Percentiles rank a stretch among this genome's conserved stretches.
These are phyloP conservation scores for Mycena leptocephala DNA, from an alignment of 768 basidiomycete species.

Conservation along the genomic window DNA sequence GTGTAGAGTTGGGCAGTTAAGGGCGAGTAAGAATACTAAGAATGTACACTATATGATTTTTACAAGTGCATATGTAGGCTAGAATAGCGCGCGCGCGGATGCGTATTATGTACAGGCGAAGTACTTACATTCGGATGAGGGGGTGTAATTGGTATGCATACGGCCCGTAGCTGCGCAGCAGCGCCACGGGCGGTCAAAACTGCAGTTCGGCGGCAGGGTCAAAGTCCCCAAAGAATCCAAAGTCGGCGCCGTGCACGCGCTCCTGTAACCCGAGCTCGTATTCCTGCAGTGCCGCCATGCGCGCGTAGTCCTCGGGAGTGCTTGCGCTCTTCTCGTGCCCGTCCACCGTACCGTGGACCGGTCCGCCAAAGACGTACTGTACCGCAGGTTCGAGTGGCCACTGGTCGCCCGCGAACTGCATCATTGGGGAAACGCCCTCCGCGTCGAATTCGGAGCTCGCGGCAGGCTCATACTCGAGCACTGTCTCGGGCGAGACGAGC, in stretches of 20 bases:
- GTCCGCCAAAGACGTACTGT: constrained; percentile 8
- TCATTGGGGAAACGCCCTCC: neutral
- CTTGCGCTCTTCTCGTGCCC: neutral
- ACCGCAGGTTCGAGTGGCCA: constrained; percentile 17
- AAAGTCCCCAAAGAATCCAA: neutral
- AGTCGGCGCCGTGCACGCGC: neutral
- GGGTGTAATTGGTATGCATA: neutral
- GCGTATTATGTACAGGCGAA: neutral
- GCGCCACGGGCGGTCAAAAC: neutral
- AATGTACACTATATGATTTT: neutral
- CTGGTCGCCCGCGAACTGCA: neutral
- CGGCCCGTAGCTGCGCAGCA: neutral
- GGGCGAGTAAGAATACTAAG: neutral
- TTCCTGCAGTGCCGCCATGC: constrained; percentile 14
- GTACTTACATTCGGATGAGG: neutral
- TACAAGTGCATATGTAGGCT: too few relatives aligned
- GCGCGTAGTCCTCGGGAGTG: neutral
- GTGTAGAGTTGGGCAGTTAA: too few relatives aligned
- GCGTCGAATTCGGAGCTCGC: constrained; percentile 1
- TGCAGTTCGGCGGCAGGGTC: neutral
- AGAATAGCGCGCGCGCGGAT: neutral
- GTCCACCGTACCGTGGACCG: neutral
- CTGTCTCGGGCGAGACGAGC: neutral
- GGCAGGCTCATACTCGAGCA: neutral
- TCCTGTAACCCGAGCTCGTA: constrained; percentile 21